Base-by-base conservation (phyloP, 2,329 filamentous ascomycete species). In the Trichoderma hamatum region DNA sequence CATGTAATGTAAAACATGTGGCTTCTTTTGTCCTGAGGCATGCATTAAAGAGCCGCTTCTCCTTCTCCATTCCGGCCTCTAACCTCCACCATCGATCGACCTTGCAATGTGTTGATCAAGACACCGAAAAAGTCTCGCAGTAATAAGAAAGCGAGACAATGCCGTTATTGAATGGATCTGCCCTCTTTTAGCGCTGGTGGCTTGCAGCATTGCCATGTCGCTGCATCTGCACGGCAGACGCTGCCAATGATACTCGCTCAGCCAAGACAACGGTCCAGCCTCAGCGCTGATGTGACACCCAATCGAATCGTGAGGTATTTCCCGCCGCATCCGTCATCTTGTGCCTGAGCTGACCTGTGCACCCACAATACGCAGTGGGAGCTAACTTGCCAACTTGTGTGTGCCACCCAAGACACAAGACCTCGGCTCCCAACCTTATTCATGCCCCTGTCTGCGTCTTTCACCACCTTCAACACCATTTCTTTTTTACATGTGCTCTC, bases 401-500 rank as follows among this genome's bases (percentile, higher is more conserved):
- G 39, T 58, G 63, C 16, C 63, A 59, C 63, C 54, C 63, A 21
- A 6, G 7, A 3, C n/a, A 36, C 14, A 39, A 59, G 63, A 67
- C 63, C 63, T 67, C 63, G 63, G 63, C 63, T 67, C 54, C 19
- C 63, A 66, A 19, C 63, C 39, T 34, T 58, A 51, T 34, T 16
- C 28, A 28, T 49, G 54, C 52, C 24, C 26, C 51, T 43, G 21
- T 34, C 13, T 49, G 14, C 10, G n/a, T 51, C 28, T 28, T 49
- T 54, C 26, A 55, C 9, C 26, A 19, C 19, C 32, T 16, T 49
- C 30, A 36, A 30, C 52, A 19, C 26, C 28, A 5, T 24, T 24
- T 14, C 5, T 34, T 34, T 69, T 36, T 69, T 51, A 46, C 67
- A 69, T 64, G 67, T 69, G 67, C 52, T 63, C 32, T 32, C 51